Conservation (phyloP, 148 eudicot species). For the Polygonum maritimum region DNA sequence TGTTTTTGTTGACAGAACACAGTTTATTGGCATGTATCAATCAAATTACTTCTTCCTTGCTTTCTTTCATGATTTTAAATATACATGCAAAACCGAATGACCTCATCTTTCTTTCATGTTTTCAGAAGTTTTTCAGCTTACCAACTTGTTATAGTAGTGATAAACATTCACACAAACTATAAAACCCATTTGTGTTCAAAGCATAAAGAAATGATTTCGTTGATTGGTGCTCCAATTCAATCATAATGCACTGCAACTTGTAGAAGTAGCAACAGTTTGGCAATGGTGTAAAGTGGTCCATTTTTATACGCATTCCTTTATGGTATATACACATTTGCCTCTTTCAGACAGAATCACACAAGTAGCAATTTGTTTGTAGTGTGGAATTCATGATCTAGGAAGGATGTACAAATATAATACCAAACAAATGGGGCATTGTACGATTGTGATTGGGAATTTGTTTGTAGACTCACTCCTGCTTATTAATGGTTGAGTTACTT, state of each 20-base stretch:
- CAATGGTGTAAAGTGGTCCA: neutral
- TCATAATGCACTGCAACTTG: neutral
- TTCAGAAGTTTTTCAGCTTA: no score
- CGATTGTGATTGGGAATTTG: neutral
- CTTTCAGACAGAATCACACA: neutral
- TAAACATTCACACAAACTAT: no score
- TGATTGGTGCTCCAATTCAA: neutral
- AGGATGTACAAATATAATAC: neutral
- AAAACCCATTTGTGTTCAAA: no score
- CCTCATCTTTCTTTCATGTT: no score
- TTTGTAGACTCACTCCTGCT: neutral
- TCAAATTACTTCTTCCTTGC: no score
- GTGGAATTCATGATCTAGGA: neutral
- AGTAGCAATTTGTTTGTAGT: neutral
- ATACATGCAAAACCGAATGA: no score
- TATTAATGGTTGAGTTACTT: no score
- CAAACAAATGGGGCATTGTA: neutral
- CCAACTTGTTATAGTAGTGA: no score
- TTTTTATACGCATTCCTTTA: neutral
- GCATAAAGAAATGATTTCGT: no score
- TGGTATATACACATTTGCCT: neutral
- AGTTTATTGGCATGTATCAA: no score
- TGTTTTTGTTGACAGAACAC: no score
- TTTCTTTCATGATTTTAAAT: no score
- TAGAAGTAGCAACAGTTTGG: neutral